These are phyloP conservation scores for Colletotrichum echinochloae DNA, from an alignment of 2,329 filamentous ascomycete species.

Conservation along the genomic window DNA sequence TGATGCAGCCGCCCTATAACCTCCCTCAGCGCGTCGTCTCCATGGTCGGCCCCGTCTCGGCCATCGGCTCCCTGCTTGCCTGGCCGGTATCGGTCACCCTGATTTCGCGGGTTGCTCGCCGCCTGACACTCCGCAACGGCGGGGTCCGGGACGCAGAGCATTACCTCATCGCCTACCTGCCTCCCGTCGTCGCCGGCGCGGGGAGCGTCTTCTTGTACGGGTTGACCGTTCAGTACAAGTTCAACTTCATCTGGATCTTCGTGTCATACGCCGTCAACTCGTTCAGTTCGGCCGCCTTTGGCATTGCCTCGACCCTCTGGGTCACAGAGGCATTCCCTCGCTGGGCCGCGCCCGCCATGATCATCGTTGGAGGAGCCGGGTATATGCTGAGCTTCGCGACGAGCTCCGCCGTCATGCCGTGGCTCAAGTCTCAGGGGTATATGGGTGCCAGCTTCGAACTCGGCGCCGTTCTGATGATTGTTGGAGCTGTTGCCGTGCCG, in stretches of 20 bases:
- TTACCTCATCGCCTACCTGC: slow-evolving; percentile 44
- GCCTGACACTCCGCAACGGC: slow-evolving; percentile 43
- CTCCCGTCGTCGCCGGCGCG: slow-evolving; percentile 42
- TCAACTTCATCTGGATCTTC: slow-evolving; percentile 36
- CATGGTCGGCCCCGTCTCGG: slow-evolving; percentile 32
- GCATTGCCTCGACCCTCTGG: slow-evolving; percentile 45
- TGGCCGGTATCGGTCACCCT: slow-evolving; percentile 39
- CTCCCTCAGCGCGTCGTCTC: slow-evolving; percentile 32
- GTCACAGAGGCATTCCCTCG: slow-evolving; percentile 45
- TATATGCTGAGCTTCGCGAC: slow-evolving; percentile 38
- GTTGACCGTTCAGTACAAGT: slow-evolving; percentile 40
- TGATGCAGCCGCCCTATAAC: slow-evolving; percentile 41
- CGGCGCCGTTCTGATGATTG: slow-evolving; percentile 40
- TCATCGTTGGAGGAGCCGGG: slow-evolving; percentile 35
- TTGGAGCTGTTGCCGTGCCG: slow-evolving; percentile 44
- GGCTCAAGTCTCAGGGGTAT: slow-evolving; percentile 35
- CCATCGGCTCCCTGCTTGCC: slow-evolving; percentile 40
- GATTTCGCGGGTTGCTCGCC: slow-evolving; percentile 43
- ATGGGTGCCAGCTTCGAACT: slow-evolving; percentile 39
- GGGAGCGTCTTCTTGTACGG: slow-evolving; percentile 42
- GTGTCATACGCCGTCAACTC: slow-evolving; percentile 40
- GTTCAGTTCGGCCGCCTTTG: slow-evolving; percentile 42
- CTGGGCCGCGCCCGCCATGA: slow-evolving; percentile 44
- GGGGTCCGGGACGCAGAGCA: slow-evolving; percentile 46
- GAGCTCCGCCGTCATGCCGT: slow-evolving; percentile 19